Conservation (phyloP, 805 yeast species). For the Debaryomyces hansenii region DNA sequence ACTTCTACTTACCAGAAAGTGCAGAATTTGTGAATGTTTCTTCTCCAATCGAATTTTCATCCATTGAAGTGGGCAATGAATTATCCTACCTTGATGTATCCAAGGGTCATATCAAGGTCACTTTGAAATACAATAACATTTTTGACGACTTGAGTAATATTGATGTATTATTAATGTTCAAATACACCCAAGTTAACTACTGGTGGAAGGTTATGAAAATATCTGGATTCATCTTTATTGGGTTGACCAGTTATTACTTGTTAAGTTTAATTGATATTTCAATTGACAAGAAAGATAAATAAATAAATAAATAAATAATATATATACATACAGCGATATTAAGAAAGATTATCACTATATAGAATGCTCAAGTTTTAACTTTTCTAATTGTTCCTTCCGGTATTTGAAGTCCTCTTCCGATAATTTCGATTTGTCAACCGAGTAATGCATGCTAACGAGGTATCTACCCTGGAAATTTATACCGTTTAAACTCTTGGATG, state of each 20-base stretch:
- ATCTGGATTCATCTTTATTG: constrained; percentile 60
- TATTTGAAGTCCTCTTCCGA: constrained; percentile 23
- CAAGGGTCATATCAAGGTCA: constrained; percentile 75
- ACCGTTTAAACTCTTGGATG: constrained; percentile 58
- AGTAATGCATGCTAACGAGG: constrained; percentile 50
- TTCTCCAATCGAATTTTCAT: constrained; percentile 50
- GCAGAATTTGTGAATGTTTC: constrained; percentile 58
- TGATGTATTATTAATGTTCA: constrained; percentile 62
- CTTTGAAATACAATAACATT: constrained; percentile 57
- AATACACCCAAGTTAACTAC: constrained; percentile 52
- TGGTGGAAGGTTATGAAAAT: constrained; percentile 66
- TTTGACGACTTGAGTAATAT: constrained; percentile 65
- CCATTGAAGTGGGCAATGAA: constrained; percentile 32
- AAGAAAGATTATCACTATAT: constrained; percentile 1
- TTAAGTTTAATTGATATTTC: constrained; percentile 37
- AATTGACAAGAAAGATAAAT: constrained; percentile 13
- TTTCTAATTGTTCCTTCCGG: constrained; percentile 27
- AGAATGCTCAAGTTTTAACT: constrained; percentile 13
- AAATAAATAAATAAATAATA: constrained; percentile 1
- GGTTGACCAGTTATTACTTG: constrained; percentile 54
- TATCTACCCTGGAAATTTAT: constrained; percentile 60
- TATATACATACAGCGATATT: constrained; percentile 2
- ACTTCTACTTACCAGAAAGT: constrained; percentile 84
- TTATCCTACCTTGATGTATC: constrained; percentile 71
- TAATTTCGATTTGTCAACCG: constrained; percentile 39